phyloP scores from a whole-genome alignment of 495 filamentous ascomycete species.

The Penicillium subrubescens region DNA sequence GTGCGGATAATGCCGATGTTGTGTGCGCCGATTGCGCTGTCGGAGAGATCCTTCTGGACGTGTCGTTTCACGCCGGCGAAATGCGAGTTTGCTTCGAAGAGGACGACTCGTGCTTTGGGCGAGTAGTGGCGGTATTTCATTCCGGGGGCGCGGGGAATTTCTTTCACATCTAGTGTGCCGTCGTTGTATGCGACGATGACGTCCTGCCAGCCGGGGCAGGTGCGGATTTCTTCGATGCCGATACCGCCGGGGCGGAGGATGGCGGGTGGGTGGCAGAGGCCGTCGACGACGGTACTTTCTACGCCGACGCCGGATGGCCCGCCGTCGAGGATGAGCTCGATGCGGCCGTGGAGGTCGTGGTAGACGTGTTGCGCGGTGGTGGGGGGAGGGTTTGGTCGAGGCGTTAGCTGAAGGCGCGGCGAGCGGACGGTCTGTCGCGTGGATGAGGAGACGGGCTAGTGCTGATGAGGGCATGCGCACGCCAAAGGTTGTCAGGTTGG shows the following conservation, averaged over 20 bases:
- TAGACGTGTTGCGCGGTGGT: slow-evolving; percentile 86
- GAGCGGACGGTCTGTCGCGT: slow-evolving; percentile 71
- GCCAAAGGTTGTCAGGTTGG: slow-evolving; percentile 80
- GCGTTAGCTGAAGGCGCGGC: slow-evolving; percentile 97
- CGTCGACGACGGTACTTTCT: slow-evolving; percentile 96
- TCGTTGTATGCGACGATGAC: slow-evolving; percentile 77
- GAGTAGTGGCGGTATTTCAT: slow-evolving; percentile 99
- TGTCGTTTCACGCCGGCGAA: slow-evolving; percentile 35
- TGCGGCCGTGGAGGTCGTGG: slow-evolving; percentile 81
- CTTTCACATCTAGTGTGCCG: slow-evolving; percentile 41
- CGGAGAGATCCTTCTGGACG: slow-evolving; percentile 39
- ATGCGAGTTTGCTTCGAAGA: slow-evolving; percentile 64
- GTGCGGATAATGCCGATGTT: slow-evolving; percentile 53
- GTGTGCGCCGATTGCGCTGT: slow-evolving; percentile 39
- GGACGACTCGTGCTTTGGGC: slow-evolving; percentile 80
- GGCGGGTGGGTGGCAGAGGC: slow-evolving; percentile 74
- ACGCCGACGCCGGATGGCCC: slow-evolving; percentile 85
- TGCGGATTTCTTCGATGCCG: slow-evolving; percentile 77
- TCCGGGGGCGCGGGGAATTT: slow-evolving; percentile 79
- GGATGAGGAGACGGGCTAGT: slow-evolving; percentile 84
- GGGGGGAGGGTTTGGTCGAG: slow-evolving; percentile 86
- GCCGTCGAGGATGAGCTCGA: slow-evolving; percentile 88
- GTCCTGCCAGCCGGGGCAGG: slow-evolving; percentile 78
- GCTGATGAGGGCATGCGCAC: slow-evolving; percentile 83
- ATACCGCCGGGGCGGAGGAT: slow-evolving; percentile 89